A percentile compares a stretch with the other conserved stretches of the same genome.
These are phyloP conservation scores for Yamadazyma taylorii DNA, from an alignment of 1,139 yeast genomes.

Conservation along the genomic window DNA sequence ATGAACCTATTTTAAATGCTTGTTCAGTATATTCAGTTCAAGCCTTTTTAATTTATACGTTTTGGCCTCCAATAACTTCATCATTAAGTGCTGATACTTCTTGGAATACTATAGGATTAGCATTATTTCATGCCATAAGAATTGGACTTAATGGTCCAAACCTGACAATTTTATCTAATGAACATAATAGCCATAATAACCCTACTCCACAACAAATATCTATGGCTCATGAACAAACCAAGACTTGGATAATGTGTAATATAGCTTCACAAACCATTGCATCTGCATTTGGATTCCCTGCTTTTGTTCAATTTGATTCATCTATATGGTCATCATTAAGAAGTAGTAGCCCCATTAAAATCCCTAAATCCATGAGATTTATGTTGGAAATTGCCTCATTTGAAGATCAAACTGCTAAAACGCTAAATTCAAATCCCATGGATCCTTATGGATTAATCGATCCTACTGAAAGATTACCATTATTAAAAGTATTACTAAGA, in stretches of 20 bases:
- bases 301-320: conserved; percentile 82
- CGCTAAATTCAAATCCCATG: conserved; percentile 69
- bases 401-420: conserved; percentile 80
- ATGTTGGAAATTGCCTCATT: conserved; percentile 82
- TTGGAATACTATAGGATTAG: conserved; percentile 92
- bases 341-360: conserved; percentile 36
- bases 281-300: conserved; percentile 91
- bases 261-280: conserved; percentile 88
- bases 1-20: conserved; percentile 80
- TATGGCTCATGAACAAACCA: conserved; percentile 70
- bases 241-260: conserved; percentile 94
- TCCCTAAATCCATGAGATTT: conserved; percentile 64
- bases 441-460: conserved; percentile 69
- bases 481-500: conserved; percentile 65
- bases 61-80: conserved; percentile 96
- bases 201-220: conserved; percentile 30
- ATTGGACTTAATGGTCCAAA: conserved; percentile 75
- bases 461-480: conserved; percentile 68
- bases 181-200: too few species aligned
- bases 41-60: conserved; percentile 81
- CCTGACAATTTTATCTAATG: conserved; percentile 14
- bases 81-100: conserved; percentile 93
- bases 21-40: conserved; percentile 95
- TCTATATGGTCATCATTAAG: conserved; percentile 58
- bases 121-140: conserved; percentile 86